Evolutionary conservation across 768 basidiomycete species (phyloP).

Genomic region (Panaeolus papilionaceus): DNA sequence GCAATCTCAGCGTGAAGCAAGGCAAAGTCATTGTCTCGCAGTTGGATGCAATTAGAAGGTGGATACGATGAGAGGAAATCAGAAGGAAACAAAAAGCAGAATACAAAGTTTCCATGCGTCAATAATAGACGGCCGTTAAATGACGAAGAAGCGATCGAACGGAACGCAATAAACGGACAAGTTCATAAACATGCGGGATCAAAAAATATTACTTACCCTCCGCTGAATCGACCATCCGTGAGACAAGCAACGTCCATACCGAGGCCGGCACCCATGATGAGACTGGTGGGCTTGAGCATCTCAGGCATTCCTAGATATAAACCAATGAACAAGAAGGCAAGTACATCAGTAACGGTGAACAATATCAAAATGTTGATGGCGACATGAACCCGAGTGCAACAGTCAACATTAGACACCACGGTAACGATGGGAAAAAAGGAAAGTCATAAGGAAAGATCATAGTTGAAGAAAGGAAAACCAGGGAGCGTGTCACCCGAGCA

Average conservation of each 20-base stretch:
- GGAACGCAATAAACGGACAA: constrained; percentile 23
- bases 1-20: background rate
- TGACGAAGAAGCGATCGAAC: constrained; percentile 21
- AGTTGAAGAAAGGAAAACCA: constrained; percentile 17
- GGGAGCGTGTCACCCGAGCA: background rate
- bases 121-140: constrained; percentile 3
- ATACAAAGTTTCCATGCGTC: background rate
- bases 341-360: constrained; percentile 9
- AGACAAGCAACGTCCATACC: constrained; percentile 96
- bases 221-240: constrained; percentile 97
- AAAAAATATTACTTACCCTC: constrained; percentile 70
- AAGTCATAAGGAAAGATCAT: constrained; percentile 15
- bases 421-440: constrained; percentile 33
- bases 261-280: constrained; percentile 98
- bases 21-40: constrained; percentile 1
- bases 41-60: background rate
- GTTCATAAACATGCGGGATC: constrained; percentile 20
- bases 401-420: constrained; percentile 23
- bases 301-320: constrained; percentile 88
- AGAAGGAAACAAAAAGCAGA: background rate
- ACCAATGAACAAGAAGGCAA: constrained; percentile 26
- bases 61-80: constrained; percentile 8
- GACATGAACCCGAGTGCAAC: constrained; percentile 22
- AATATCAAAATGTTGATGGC: constrained; percentile 17
- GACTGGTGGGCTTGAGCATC: constrained; percentile 97